phyloP scores from a whole-genome alignment of 1,139 yeast genomes.

The Diutina rugosa region DNA sequence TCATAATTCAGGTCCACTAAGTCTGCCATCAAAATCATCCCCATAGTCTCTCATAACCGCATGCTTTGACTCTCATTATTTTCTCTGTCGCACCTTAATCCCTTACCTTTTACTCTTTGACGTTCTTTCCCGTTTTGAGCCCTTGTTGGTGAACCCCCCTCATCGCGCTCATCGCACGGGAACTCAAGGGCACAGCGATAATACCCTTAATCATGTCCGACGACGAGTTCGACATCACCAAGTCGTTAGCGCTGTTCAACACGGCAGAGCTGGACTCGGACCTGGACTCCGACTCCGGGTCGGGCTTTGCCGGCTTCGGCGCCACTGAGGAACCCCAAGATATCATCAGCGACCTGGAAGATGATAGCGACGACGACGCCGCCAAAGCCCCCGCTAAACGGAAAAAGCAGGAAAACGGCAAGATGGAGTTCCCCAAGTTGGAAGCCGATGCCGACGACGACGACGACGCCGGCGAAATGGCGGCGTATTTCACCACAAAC shows the following conservation, averaged over 20 bases:
- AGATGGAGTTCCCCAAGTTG: slow-evolving; percentile 41
- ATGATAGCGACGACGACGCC: slow-evolving; percentile 11
- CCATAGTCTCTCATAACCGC: too few relatives aligned
- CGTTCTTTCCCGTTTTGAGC: neutral
- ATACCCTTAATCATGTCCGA: slow-evolving; percentile 22
- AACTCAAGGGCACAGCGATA: neutral
- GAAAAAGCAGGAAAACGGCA: slow-evolving; percentile 5
- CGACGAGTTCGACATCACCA: slow-evolving; percentile 63
- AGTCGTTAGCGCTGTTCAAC: slow-evolving; percentile 38
- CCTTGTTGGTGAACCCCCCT: neutral
- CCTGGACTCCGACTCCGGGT: slow-evolving; percentile 21
- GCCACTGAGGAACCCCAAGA: slow-evolving; percentile 36
- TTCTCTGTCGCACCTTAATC: too few relatives aligned
- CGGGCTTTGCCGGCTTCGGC: slow-evolving; percentile 13
- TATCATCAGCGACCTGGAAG: slow-evolving; percentile 33
- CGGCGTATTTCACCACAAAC: slow-evolving; percentile 18
- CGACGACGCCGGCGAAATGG: slow-evolving; percentile 28
- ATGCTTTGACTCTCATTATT: too few relatives aligned
- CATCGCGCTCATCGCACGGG: neutral
- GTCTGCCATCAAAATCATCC: too few relatives aligned
- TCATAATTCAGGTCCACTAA: too few relatives aligned
- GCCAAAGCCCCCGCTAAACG: slow-evolving; percentile 8
- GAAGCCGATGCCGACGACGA: slow-evolving; percentile 40
- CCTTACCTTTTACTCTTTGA: too few relatives aligned
- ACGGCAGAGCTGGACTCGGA: slow-evolving; percentile 8